Percentiles rank a stretch among this genome's conserved stretches.
Conservation (phyloP, 1,284 basidiomycete species). For the Austropuccinia psidii region DNA sequence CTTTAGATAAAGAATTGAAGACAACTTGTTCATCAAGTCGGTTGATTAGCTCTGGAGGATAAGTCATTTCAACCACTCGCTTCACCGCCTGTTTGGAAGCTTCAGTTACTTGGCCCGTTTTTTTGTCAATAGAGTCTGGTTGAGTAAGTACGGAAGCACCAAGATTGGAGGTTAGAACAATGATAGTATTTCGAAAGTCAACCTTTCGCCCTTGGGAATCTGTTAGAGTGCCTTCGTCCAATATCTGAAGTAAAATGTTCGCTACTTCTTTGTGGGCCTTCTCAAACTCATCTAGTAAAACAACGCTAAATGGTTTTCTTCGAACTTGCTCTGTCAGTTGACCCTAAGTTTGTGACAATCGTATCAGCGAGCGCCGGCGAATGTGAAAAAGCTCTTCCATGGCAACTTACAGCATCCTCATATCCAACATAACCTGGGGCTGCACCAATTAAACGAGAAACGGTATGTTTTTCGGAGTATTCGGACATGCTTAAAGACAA, state of each 20-base stretch:
- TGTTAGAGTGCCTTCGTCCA: constrained; percentile 83
- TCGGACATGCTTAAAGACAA: constrained; percentile 41
- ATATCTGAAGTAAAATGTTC: constrained; percentile 82
- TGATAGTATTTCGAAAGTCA: constrained; percentile 61
- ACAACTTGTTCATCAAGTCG: constrained; percentile 50
- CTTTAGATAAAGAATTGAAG: constrained; percentile 75
- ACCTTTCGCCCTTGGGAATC: constrained; percentile 53
- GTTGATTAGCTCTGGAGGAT: constrained; percentile 75
- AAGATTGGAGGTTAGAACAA: constrained; percentile 84
- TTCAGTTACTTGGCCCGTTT: constrained; percentile 60
- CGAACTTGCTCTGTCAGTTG: constrained; percentile 81
- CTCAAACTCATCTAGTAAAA: constrained; percentile 78
- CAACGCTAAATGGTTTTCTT: constrained; percentile 71
- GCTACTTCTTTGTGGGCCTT: constrained; percentile 72
- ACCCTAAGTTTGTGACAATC: constrained; percentile 44
- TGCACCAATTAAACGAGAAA: constrained; percentile 79
- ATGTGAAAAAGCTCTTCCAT: no score
- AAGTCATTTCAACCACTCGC: constrained; percentile 55
- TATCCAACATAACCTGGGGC: constrained; percentile 58
- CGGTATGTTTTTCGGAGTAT: constrained; percentile 82
- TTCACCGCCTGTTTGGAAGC: constrained; percentile 64
- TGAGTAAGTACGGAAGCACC: constrained; percentile 68
- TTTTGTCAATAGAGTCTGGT: constrained; percentile 57
- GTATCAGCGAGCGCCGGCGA: neutral
- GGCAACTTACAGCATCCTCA: constrained; percentile 45